Base-by-base conservation (phyloP, 2,329 filamentous ascomycete species). In the Ophiostoma australiae region DNA sequence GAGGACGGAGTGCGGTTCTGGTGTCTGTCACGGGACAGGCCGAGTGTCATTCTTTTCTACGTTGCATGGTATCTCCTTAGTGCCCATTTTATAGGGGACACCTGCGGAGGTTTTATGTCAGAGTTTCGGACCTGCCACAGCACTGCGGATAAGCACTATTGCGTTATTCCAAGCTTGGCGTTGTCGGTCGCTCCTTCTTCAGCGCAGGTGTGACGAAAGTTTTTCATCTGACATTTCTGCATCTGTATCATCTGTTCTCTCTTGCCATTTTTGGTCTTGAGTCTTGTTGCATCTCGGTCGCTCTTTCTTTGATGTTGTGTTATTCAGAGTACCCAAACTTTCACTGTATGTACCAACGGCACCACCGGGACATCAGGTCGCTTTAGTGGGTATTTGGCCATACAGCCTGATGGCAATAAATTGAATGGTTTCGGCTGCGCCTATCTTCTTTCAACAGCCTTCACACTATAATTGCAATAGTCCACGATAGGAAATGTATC, bases 11-110 rank as follows among this genome's bases (percentile, higher is more conserved):
- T 37, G 61, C 33, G 15, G 61, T 65, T 35, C 31, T 65, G 33
- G 17, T 15, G 33, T 65, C 52, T 63, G 63, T n/a, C 63, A 23
- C 63, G 63, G 63, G 63, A 39, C 63, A 66, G 35, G 20, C 63
- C 63, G 63, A 66, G n/a, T 11, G 27, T 33, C 27, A 23, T 35
- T 23, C 27, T 23, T 66, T 23, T 39, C 11, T 61, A n/a, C 63
- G 33, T 66, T 66, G 33, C 31, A 66, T 65, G 35, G 58, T 35
- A 33, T 11, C n/a, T 17, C 37, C n/a, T 4, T 65, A 20, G 61
- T 65, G 33, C 5, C 6, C 15, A 37, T 3, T 58, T 31, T 31
- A 65, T 65, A 48, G 17, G 20, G 37, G 44, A n/a, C 17, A 20
- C 35, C 15, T 13, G 4, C 52, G 23, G 52, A 58, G 52, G 1